A percentile compares a stretch with the other conserved stretches of the same genome.
These are phyloP conservation scores for Rosa lucieae DNA, from an alignment of 306 rosid species.

Conservation along the genomic window DNA sequence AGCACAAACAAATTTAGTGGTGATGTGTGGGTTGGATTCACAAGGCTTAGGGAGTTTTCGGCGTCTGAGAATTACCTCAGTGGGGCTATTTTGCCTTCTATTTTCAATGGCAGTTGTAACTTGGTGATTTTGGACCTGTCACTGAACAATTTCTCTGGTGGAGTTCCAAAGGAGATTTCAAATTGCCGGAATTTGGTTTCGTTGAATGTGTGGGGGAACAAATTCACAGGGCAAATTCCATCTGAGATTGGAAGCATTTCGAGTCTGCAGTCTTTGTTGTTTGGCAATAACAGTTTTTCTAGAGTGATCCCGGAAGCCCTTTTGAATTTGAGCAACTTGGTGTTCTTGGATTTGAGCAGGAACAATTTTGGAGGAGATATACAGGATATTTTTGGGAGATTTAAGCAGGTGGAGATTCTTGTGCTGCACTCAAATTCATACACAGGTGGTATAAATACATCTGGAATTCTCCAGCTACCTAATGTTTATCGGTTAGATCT, in stretches of 20 bases:
- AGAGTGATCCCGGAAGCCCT: slow-evolving; percentile 63
- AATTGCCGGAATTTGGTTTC: slow-evolving; percentile 51
- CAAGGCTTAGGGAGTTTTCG: slow-evolving; percentile 55
- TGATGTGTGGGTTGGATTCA: slow-evolving; percentile 60
- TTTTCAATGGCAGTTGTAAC: slow-evolving; percentile 49
- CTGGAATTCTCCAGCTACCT: slow-evolving; percentile 69
- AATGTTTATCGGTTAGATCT: slow-evolving; percentile 61
- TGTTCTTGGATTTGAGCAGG: slow-evolving; percentile 87
- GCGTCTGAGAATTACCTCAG: slow-evolving; percentile 63
- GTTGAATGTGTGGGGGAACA: slow-evolving; percentile 66
- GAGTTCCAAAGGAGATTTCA: slow-evolving; percentile 51
- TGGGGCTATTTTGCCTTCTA: slow-evolving; percentile 44
- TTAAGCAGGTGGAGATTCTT: slow-evolving; percentile 63
- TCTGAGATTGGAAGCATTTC: slow-evolving; percentile 56
- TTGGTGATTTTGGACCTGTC: slow-evolving; percentile 67
- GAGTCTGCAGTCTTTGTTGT: slow-evolving; percentile 50
- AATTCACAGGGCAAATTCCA: slow-evolving; percentile 64
- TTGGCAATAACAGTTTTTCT: slow-evolving; percentile 73
- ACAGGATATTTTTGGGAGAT: slow-evolving; percentile 70
- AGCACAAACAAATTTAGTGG: slow-evolving; percentile 70
- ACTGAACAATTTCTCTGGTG: slow-evolving; percentile 54
- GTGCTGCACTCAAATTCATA: slow-evolving; percentile 65
- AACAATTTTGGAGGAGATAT: slow-evolving; percentile 60
- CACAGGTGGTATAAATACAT: slow-evolving; percentile 62
- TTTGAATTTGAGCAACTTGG: slow-evolving; percentile 49